Base-by-base conservation (phyloP, 768 basidiomycete genomes). In the Boletus tomentosulus region DNA sequence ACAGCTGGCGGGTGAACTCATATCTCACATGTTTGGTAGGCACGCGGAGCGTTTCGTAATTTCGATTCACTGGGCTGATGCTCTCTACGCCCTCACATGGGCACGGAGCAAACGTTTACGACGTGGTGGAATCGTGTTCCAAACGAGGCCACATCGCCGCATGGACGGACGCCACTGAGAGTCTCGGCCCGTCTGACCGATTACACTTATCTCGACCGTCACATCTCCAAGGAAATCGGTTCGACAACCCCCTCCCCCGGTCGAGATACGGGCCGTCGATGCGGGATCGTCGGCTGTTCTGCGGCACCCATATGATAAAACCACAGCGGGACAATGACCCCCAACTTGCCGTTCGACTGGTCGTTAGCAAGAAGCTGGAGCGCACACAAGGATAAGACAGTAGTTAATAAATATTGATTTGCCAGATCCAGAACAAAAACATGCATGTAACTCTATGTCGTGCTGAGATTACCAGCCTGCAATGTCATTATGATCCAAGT, bases 401-500 rank as follows among this genome's bases (percentile, higher is more conserved):
- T 16, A 5, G 31, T 50, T 8, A 31, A 50, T 31, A 30, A 35
- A 22, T 16, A 50, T 50, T 15, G 30, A 30, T 41, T 41, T 39
- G 35, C 27, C 27, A 48, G n/a, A 4, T 11, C 15, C 11, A 35
- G 46, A 47, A 34, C 48, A n/a, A 28, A 10, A 48, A 28, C 37
- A 39, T 39, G 47, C 48, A 41, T 22, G 19, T 28, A 34, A n/a
- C 37, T 45, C 24, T 53, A 61, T 51, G 48, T 53, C 46, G 30
- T 58, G 44, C 48, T 49, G 54, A 55, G 27, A 45, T 41, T 5
- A 37, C 53, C 53, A 48, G 50, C 31, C 44, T 28, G 39, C 31
- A 51, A 54, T 59, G 54, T 51, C 50, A 56, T 45, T 57, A 65
- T 64, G 61, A 66, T 59, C 61, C 57, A 46, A 51, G 68, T 70